These are phyloP conservation scores for Arctium minus DNA, from an alignment of 129 eudicot species.

Conservation along the genomic window DNA sequence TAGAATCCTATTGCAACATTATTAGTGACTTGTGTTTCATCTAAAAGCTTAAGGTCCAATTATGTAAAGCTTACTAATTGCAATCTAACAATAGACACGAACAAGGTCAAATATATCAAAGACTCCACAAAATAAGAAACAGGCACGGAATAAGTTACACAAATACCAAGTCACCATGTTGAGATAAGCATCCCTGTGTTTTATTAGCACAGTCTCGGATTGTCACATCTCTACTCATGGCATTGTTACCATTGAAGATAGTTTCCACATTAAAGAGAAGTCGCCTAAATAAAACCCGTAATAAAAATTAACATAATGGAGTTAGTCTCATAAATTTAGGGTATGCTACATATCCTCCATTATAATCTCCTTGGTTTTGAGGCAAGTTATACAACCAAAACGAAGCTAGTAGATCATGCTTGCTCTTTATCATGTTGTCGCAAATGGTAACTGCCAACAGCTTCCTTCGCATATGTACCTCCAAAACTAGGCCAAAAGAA, in stretches of 20 bases:
- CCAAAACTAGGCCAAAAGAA: neutral
- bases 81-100: neutral
- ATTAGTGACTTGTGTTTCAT: neutral
- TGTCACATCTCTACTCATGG: neutral
- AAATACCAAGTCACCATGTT: neutral
- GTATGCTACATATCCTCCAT: neutral
- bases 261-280: neutral
- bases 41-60: slow-evolving; percentile 6
- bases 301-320: neutral
- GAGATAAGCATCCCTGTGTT: neutral
- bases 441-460: slow-evolving; percentile 1
- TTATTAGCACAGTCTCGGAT: neutral
- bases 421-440: neutral
- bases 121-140: neutral
- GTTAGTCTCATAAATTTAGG: neutral
- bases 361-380: neutral
- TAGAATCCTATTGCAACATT: neutral
- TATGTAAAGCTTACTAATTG: neutral
- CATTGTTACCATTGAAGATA: neutral
- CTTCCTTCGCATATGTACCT: slow-evolving; percentile 7
- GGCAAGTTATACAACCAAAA: neutral
- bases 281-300: neutral
- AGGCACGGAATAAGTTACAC: neutral
- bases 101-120: neutral
- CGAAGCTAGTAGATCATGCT: slow-evolving; percentile 15